A percentile compares a stretch with the other conserved stretches of the same genome.
Evolutionary conservation across 2,329 filamentous ascomycete species (phyloP).

Genomic region (Epichloe uncinata): DNA sequence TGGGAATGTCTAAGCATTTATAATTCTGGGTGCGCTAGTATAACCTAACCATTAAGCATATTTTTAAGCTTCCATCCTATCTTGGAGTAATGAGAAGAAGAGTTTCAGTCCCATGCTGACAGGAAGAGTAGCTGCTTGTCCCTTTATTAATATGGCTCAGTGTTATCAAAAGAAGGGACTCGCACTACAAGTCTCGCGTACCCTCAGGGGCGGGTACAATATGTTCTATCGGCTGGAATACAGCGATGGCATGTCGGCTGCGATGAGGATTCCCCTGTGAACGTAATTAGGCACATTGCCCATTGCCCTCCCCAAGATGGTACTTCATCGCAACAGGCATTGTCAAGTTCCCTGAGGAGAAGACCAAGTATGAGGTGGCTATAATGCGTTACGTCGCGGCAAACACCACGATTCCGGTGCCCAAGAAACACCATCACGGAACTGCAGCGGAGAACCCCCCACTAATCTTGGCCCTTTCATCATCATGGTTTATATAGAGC

Average conservation of each 20-base stretch:
- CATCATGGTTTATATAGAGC: constrained; percentile 21
- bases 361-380: constrained; percentile 21
- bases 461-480: constrained; percentile 22
- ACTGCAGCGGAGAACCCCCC: constrained; percentile 18
- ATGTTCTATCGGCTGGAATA: constrained; percentile 3
- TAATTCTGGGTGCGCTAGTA: no score
- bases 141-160: no score
- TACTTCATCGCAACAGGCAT: constrained; percentile 17
- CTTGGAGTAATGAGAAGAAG: no score
- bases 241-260: neutral
- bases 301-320: constrained; percentile 13
- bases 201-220: constrained; percentile 2
- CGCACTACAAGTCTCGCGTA: no score
- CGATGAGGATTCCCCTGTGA: neutral
- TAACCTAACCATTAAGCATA: no score
- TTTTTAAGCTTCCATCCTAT: no score
- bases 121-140: no score
- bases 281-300: neutral
- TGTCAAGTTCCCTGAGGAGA: constrained; percentile 18
- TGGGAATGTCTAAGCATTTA: no score
- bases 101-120: no score
- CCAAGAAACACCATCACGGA: constrained; percentile 18
- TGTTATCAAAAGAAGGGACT: no score
- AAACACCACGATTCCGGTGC: constrained; percentile 22
- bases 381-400: constrained; percentile 20